These are phyloP conservation scores for Speleostelium caveatum DNA, from an alignment of 78 protist species.

Conservation along the genomic window DNA sequence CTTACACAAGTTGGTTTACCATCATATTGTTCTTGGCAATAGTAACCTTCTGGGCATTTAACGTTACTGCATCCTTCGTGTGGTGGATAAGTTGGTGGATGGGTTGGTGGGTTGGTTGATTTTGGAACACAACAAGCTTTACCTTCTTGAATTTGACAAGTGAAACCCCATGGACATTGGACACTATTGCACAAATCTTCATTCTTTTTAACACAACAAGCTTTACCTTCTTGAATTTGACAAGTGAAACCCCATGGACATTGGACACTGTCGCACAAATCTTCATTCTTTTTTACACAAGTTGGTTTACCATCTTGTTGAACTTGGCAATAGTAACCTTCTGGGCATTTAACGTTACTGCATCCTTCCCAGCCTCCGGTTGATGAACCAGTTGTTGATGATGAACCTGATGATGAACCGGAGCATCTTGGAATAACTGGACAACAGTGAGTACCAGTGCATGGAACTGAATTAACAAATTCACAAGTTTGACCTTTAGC, in stretches of 20 bases:
- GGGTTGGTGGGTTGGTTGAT: too few relatives aligned
- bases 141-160: constrained; percentile 1
- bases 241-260: constrained; percentile 20
- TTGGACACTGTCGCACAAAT: background rate
- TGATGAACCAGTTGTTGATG: background rate
- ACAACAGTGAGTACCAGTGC: constrained; percentile 39
- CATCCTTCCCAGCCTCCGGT: background rate
- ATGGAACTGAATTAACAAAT: constrained; percentile 22
- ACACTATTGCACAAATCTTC: background rate
- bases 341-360: background rate
- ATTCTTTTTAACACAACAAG: background rate
- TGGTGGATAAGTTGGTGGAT: too few relatives aligned
- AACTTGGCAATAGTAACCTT: constrained; percentile 17
- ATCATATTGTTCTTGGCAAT: constrained; percentile 5
- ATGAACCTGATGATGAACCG: background rate
- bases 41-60: constrained; percentile 7
- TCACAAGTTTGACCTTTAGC: constrained; percentile 20
- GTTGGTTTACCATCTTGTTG: background rate
- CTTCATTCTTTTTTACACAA: background rate
- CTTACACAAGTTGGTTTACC: background rate
- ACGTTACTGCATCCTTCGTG: background rate
- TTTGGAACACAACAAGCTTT: background rate
- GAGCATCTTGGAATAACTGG: constrained; percentile 42
- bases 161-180: constrained; percentile 14
- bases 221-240: background rate